These are phyloP conservation scores for Fusarium luffae DNA, from an alignment of 2,329 filamentous ascomycete genomes.

Conservation along the genomic window DNA sequence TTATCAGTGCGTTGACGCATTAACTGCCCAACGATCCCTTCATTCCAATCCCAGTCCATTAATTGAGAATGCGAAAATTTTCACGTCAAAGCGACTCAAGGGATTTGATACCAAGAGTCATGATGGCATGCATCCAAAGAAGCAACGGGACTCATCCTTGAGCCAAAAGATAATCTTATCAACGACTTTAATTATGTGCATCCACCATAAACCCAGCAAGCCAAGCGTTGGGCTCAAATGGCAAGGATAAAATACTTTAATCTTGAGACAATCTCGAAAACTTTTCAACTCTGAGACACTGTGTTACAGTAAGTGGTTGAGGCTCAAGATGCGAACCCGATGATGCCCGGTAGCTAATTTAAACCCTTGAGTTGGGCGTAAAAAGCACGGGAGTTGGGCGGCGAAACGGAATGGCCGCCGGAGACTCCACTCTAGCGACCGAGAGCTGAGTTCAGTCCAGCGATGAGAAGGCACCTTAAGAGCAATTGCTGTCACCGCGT, in stretches of 20 bases:
- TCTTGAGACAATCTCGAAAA: neutral
- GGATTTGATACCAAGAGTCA: neutral
- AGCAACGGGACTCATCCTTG: neutral
- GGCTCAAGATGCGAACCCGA: constrained; percentile 10
- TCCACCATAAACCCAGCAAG: neutral
- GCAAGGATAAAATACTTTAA: neutral
- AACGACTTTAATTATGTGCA: neutral
- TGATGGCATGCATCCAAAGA: too few species aligned
- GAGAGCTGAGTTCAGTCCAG: too few species aligned
- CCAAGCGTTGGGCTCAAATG: neutral
- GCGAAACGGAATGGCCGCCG: constrained; percentile 31
- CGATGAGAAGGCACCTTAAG: too few species aligned
- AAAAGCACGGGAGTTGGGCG: constrained; percentile 23
- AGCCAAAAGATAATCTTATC: neutral
- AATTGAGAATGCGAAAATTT: neutral
- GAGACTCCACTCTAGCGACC: constrained; percentile 17
- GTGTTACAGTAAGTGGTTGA: constrained; percentile 14
- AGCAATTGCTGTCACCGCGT: too few species aligned
- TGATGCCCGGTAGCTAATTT: constrained; percentile 32
- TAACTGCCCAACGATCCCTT: neutral
- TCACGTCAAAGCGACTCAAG: neutral
- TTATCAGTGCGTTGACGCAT: neutral
- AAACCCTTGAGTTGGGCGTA: constrained; percentile 1
- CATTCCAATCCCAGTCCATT: neutral
- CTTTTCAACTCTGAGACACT: constrained; percentile 1